phyloP scores from a whole-genome alignment of 208 protist genomes.

The Trypanosoma mega region DNA sequence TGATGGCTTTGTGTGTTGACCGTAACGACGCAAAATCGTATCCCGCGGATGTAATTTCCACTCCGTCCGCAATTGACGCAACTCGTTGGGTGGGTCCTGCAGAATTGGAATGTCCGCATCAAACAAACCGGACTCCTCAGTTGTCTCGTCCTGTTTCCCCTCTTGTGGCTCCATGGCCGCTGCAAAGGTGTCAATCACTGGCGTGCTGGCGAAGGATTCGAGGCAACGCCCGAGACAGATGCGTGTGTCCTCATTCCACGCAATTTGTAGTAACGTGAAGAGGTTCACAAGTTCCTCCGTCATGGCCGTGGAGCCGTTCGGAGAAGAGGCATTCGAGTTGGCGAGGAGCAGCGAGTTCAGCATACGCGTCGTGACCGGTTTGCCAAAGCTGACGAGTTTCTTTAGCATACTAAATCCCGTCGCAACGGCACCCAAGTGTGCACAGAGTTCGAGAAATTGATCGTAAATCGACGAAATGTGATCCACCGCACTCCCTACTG shows the following conservation, averaged over 20 bases:
- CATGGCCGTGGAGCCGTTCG: conserved; percentile 59
- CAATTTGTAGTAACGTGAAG: conserved; percentile 55
- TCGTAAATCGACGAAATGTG: conserved; percentile 60
- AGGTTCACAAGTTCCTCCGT: conserved; percentile 65
- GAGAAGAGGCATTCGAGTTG: conserved; percentile 62
- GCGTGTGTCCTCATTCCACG: conserved; percentile 68
- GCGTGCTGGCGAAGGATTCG: conserved; percentile 42
- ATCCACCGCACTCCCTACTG: conserved; percentile 66
- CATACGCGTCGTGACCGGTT: conserved; percentile 72
- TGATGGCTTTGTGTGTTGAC: conserved; percentile 51
- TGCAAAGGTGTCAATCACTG: conserved; percentile 31
- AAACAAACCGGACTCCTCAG: conserved; percentile 12
- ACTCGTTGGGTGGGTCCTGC: conserved; percentile 53
- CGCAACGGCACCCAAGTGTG: conserved; percentile 69
- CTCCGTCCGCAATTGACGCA: conserved; percentile 60
- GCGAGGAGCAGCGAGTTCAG: conserved; percentile 85
- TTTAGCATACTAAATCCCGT: conserved; percentile 72
- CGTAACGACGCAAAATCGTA: conserved; percentile 69
- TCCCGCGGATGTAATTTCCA: conserved; percentile 79
- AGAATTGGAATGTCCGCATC: conserved; percentile 48
- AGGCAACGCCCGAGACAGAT: conserved; percentile 51
- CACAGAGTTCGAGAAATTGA: conserved; percentile 81
- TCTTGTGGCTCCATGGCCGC: conserved; percentile 22
- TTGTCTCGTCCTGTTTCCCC: conserved; percentile 19
- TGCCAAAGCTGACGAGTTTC: conserved; percentile 73